phyloP scores from a whole-genome alignment of 148 eudicot species.

The Pharnaceum exiguum region DNA sequence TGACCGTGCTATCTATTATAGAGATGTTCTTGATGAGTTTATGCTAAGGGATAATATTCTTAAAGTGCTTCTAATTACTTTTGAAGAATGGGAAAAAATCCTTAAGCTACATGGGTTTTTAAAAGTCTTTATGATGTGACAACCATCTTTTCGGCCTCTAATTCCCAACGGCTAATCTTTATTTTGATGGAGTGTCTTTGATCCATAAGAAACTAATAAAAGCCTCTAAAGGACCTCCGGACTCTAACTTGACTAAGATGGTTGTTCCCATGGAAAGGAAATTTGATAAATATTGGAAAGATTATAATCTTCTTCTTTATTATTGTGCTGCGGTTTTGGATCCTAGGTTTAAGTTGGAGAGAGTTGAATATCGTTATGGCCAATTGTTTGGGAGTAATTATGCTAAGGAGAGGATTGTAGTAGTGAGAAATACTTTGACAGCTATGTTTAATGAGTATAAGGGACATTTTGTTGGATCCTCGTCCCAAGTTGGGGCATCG shows the following conservation, averaged over 20 bases:
- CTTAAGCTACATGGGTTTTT: slow-evolving; percentile 1
- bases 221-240: too few relatives aligned
- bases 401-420: too few relatives aligned
- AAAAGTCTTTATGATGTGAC: neutral
- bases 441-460: too few relatives aligned
- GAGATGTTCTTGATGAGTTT: slow-evolving; percentile 6
- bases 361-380: slow-evolving; percentile 14
- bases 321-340: neutral
- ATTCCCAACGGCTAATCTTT: too few relatives aligned
- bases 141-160: neutral
- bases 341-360: slow-evolving; percentile 10
- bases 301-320: neutral
- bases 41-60: slow-evolving; percentile 6
- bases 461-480: too few relatives aligned
- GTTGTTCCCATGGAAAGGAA: neutral
- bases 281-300: neutral
- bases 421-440: too few relatives aligned
- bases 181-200: too few relatives aligned
- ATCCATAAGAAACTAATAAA: too few relatives aligned
- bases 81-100: slow-evolving; percentile 6
- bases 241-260: too few relatives aligned
- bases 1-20: slow-evolving; percentile 10
- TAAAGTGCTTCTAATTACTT: neutral
- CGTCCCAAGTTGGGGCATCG: too few relatives aligned
- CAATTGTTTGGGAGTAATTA: slow-evolving; percentile 1